These are phyloP conservation scores for Hypoxylon sp. DNA, from an alignment of 2,329 filamentous ascomycete genomes.

Conservation along the genomic window DNA sequence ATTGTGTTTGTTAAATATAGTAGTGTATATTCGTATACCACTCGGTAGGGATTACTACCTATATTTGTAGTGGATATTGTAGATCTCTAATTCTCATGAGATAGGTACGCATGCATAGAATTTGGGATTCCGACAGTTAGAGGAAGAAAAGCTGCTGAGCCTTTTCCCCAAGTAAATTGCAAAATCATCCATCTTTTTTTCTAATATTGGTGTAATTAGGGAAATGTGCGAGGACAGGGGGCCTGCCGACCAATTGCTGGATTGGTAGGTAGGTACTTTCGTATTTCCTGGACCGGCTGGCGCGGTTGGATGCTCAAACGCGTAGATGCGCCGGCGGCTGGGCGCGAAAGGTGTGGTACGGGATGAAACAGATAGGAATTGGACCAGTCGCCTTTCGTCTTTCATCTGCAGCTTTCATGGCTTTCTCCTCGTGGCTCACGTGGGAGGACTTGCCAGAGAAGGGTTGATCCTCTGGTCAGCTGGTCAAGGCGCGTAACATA, in stretches of 20 bases:
- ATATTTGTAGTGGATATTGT: constrained; percentile 13
- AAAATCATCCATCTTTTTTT: constrained; percentile 31
- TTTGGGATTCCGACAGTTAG: constrained; percentile 23
- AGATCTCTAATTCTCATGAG: constrained; percentile 25
- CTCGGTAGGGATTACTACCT: constrained; percentile 16
- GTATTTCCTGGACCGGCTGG: constrained; percentile 27
- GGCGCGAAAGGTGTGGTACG: constrained; percentile 29
- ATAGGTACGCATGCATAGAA: constrained; percentile 22
- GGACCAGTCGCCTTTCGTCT: constrained; percentile 21
- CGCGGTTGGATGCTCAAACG: constrained; percentile 28
- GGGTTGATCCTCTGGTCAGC: constrained; percentile 18
- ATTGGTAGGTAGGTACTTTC: constrained; percentile 32
- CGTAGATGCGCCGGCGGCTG: constrained; percentile 35
- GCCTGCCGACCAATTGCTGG: constrained; percentile 32
- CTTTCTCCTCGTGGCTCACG: constrained; percentile 5
- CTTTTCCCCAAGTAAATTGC: constrained; percentile 21
- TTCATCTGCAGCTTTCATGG: constrained; percentile 7
- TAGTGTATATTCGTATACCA: constrained; percentile 14
- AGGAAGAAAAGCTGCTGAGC: constrained; percentile 7
- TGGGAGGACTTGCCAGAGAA: constrained; percentile 3
- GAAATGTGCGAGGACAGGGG: constrained; percentile 38
- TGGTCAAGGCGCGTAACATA: neutral
- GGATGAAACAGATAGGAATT: constrained; percentile 38
- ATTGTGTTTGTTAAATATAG: constrained; percentile 18
- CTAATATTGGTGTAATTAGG: constrained; percentile 41